These are phyloP conservation scores for Didymella arachidicola DNA, from an alignment of 2,329 filamentous ascomycete genomes.

Conservation along the genomic window DNA sequence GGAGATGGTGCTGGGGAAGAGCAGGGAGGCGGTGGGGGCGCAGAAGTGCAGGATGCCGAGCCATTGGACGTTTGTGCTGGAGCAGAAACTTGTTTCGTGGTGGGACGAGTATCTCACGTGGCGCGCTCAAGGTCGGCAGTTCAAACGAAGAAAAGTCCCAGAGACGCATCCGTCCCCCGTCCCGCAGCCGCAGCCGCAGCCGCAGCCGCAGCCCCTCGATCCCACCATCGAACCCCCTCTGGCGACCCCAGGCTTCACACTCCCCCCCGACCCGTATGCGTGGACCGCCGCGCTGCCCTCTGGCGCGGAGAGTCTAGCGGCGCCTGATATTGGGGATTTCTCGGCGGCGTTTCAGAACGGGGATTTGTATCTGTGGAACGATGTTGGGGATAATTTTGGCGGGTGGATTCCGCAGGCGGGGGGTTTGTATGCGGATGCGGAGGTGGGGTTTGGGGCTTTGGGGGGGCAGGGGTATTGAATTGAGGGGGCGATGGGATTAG, in stretches of 20 bases:
- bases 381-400: slow-evolving; percentile 43
- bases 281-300: slow-evolving; percentile 1
- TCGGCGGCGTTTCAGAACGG: slow-evolving; percentile 46
- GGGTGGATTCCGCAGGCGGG: slow-evolving; percentile 42
- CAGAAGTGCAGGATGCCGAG: slow-evolving; percentile 44
- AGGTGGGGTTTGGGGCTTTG: slow-evolving; percentile 36
- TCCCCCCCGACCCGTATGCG: slow-evolving; percentile 16
- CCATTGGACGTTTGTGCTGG: slow-evolving; percentile 44
- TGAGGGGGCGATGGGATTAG: too few species aligned
- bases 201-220: too few species aligned
- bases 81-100: slow-evolving; percentile 44
- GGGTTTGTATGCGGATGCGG: slow-evolving; percentile 33
- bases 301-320: too few species aligned
- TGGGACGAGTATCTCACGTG: slow-evolving; percentile 42
- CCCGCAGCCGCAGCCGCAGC: too few species aligned
- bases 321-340: slow-evolving; percentile 43
- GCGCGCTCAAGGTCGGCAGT: slow-evolving; percentile 36
- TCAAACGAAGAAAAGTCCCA: slow-evolving; percentile 27
- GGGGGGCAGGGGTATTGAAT: slow-evolving; percentile 32
- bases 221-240: too few species aligned
- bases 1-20: slow-evolving; percentile 31
- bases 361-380: slow-evolving; percentile 50
- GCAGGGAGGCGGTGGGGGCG: slow-evolving; percentile 36
- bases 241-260: too few species aligned
- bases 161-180: too few species aligned